Evolutionary conservation across 2,329 filamentous ascomycete genomes (phyloP).

Genomic region (Chaetomiaceae sp.): DNA sequence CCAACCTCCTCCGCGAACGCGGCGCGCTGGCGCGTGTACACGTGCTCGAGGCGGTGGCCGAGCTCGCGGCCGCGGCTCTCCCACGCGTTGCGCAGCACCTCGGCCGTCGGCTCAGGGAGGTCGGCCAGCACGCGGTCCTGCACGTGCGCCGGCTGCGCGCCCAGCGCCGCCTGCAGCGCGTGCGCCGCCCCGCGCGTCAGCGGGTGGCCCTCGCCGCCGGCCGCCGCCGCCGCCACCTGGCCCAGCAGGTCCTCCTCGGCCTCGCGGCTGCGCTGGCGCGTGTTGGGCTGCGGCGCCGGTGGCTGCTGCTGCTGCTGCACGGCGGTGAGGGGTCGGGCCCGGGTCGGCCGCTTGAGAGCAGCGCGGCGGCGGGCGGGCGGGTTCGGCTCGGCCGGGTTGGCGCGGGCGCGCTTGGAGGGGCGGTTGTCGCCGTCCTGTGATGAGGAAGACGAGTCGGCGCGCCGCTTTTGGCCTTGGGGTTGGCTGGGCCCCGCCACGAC

Average conservation of each 20-base stretch:
- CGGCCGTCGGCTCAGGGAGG: background rate
- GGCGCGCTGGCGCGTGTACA: conserved; percentile 8
- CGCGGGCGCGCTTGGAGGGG: no score
- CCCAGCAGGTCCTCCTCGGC: background rate
- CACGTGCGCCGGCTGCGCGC: conserved; percentile 10
- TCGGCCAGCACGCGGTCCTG: conserved; percentile 1
- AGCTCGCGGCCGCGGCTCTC: background rate
- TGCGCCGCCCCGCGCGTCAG: conserved; percentile 9
- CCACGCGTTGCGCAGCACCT: background rate
- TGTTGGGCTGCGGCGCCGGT: no score
- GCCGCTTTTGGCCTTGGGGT: no score
- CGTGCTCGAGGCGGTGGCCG: background rate
- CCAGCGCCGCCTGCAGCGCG: conserved; percentile 9
- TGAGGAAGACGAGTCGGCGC: no score
- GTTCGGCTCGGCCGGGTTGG: no score
- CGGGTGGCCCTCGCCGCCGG: no score
- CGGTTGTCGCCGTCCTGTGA: no score
- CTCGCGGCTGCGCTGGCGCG: conserved; percentile 15
- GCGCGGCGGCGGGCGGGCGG: no score
- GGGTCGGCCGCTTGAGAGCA: no score
- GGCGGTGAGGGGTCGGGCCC: no score
- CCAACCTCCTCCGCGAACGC: conserved; percentile 2
- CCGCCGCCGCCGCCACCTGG: background rate
- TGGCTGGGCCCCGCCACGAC: no score
- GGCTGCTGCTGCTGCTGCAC: no score